These are phyloP conservation scores for Lepraria neglecta DNA, from an alignment of 495 filamentous ascomycete genomes.

Conservation along the genomic window DNA sequence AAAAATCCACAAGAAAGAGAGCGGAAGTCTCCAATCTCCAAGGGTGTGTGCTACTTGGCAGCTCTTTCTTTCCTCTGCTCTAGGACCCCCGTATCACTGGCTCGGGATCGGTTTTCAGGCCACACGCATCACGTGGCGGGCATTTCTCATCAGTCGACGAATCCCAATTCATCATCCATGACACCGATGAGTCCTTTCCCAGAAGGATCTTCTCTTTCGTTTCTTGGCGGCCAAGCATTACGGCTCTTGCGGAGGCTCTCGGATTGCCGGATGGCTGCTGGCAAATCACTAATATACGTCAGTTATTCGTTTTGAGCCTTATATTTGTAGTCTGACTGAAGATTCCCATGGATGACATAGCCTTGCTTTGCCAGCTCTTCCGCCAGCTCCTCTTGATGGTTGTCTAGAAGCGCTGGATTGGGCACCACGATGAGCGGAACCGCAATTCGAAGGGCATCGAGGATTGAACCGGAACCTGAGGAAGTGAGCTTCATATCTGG, in stretches of 20 bases:
- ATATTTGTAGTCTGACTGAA: constrained; percentile 45
- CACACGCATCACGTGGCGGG: background rate
- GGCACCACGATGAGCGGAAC: constrained; percentile 78
- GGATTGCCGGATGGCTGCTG: constrained; percentile 37
- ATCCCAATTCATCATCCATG: constrained; percentile 54
- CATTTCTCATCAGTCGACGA: constrained; percentile 40
- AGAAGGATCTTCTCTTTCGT: constrained; percentile 35
- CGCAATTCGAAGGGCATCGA: constrained; percentile 64
- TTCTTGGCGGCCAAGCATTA: constrained; percentile 45
- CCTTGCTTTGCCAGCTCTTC: constrained; percentile 60
- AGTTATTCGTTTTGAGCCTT: background rate
- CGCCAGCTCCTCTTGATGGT: constrained; percentile 87
- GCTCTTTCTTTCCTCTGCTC: too few species aligned
- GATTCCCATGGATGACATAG: constrained; percentile 59
- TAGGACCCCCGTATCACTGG: too few species aligned
- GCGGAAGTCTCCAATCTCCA: too few species aligned
- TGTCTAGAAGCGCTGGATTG: constrained; percentile 74
- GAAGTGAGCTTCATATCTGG: background rate
- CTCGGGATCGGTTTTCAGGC: background rate
- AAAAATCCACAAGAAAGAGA: too few species aligned
- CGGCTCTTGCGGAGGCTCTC: constrained; percentile 39
- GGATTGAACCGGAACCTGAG: constrained; percentile 79
- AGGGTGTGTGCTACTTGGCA: too few species aligned
- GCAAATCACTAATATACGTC: constrained; percentile 37
- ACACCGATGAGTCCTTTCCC: constrained; percentile 42